Evolutionary conservation across 164 flowering plant species (phyloP).

Genomic region (Nymphaea thermarum): DNA sequence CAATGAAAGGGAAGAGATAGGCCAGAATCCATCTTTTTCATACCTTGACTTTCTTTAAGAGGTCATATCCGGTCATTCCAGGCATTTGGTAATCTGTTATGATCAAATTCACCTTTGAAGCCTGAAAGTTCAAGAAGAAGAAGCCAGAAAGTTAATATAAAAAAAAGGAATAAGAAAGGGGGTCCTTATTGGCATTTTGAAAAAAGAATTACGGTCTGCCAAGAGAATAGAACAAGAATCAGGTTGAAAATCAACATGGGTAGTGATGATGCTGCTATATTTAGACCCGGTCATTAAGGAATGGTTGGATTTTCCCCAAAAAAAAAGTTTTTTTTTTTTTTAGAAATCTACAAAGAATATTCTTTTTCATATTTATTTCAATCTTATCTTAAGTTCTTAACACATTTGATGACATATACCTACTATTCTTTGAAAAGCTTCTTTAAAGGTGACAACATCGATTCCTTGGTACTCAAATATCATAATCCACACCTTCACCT

Average conservation of each 20-base stretch:
- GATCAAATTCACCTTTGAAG: conserved; percentile 29
- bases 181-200: neutral
- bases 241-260: neutral
- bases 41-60: conserved; percentile 37
- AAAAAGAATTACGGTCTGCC: neutral
- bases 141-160: too few species aligned
- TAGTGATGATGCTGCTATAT: neutral
- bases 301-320: too few species aligned
- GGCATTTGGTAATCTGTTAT: conserved; percentile 46
- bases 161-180: neutral
- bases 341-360: too few species aligned
- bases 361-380: too few species aligned
- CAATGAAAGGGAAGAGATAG: neutral
- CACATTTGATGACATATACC: too few species aligned
- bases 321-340: too few species aligned
- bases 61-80: conserved; percentile 44
- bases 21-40: neutral
- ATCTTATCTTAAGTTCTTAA: too few species aligned
- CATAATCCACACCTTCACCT: neutral
- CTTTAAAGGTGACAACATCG: neutral
- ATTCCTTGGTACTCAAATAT: neutral
- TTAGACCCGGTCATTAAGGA: neutral
- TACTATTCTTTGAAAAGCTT: too few species aligned
- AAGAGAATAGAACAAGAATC: neutral
- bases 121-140: conserved; percentile 11